phyloP scores from a whole-genome alignment of 768 basidiomycete species.

The Chalciporus sphaerocephalus region DNA sequence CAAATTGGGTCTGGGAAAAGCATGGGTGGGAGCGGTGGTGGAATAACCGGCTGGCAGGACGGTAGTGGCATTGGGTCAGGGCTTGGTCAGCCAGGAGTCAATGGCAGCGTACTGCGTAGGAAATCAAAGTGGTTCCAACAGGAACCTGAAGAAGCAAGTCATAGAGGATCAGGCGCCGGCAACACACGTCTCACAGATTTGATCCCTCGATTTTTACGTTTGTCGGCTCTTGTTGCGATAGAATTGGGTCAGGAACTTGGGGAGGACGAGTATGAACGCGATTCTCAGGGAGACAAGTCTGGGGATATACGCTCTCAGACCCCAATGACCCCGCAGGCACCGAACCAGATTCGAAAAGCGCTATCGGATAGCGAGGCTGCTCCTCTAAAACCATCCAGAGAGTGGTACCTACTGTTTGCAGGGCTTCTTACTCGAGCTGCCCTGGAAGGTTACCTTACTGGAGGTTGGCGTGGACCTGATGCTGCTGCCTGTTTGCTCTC shows the following conservation, averaged over 20 bases:
- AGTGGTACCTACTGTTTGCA: constrained; percentile 79
- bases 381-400: constrained; percentile 64
- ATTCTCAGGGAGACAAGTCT: constrained; percentile 27
- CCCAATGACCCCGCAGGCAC: constrained; percentile 10
- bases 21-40: constrained; percentile 37
- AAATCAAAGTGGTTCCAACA: constrained; percentile 30
- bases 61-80: constrained; percentile 72
- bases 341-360: constrained; percentile 16
- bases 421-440: constrained; percentile 79
- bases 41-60: constrained; percentile 71
- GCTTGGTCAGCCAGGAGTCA: constrained; percentile 49
- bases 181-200: constrained; percentile 65
- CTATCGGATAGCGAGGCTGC: constrained; percentile 38
- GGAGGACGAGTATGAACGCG: constrained; percentile 45
- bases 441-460: constrained; percentile 79
- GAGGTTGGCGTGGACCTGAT: constrained; percentile 71
- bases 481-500: constrained; percentile 69
- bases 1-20: constrained; percentile 18
- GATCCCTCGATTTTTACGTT: constrained; percentile 65
- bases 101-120: constrained; percentile 59
- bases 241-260: constrained; percentile 71
- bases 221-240: constrained; percentile 74
- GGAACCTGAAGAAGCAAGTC: constrained; percentile 23
- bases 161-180: constrained; percentile 40
- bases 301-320: constrained; percentile 11